Evolutionary conservation across 352 stramenopile genomes (phyloP).

Genomic region (Globisporangium alternatum): DNA sequence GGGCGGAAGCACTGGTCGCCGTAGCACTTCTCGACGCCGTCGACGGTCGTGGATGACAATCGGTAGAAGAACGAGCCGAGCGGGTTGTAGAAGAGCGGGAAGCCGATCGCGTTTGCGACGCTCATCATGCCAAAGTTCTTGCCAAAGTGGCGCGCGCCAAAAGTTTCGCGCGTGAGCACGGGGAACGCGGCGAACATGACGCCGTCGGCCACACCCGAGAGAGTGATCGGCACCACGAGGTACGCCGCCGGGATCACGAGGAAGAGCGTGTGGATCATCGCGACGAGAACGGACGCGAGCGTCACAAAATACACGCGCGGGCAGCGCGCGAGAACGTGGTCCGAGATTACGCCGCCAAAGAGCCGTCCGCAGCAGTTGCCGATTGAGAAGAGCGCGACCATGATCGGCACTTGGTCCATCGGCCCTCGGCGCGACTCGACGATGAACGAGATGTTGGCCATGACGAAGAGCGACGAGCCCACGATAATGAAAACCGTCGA

Average conservation of each 20-base stretch:
- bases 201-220: conserved; percentile 60
- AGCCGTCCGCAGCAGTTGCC: conserved; percentile 61
- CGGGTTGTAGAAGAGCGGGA: conserved; percentile 70
- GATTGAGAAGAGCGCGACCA: conserved; percentile 72
- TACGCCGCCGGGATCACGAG: conserved; percentile 38
- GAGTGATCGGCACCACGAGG: conserved; percentile 52
- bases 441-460: conserved; percentile 81
- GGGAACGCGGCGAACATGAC: conserved; percentile 75
- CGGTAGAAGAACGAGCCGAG: conserved; percentile 63
- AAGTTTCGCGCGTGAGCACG: conserved; percentile 68
- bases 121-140: conserved; percentile 81
- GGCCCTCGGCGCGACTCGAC: conserved; percentile 51
- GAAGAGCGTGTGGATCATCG: conserved; percentile 56
- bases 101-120: conserved; percentile 67
- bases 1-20: conserved; percentile 55
- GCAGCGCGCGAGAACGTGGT: conserved; percentile 43
- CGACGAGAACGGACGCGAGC: conserved; percentile 51
- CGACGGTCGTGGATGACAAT: conserved; percentile 26
- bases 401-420: conserved; percentile 50
- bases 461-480: conserved; percentile 69
- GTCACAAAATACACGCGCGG: conserved; percentile 65
- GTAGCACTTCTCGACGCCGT: conserved; percentile 52
- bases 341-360: conserved; percentile 52
- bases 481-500: conserved; percentile 70
- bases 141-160: conserved; percentile 64